Percentiles rank a stretch among this genome's conserved stretches.
Conservation (phyloP, 176 grass and related monocot species). For the Bonia amplexicaulis region DNA sequence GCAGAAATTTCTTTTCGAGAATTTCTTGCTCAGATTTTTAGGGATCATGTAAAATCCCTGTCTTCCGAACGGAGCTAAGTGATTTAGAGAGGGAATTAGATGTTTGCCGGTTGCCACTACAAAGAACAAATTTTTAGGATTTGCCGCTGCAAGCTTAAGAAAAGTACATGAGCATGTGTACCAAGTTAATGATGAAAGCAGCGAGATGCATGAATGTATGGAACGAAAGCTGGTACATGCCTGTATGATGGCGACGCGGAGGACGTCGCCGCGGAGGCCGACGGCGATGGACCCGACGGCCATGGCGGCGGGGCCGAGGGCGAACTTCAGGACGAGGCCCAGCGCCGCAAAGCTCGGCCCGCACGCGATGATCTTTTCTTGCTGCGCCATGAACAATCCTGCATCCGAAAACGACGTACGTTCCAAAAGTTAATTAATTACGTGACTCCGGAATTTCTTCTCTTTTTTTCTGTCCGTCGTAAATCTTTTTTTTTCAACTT, state of each 20-base stretch:
- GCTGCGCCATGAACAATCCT: conserved; percentile 94
- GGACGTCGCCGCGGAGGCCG: conserved; percentile 70
- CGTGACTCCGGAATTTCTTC: not conserved
- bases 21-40: not conserved
- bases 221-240: conserved; percentile 4
- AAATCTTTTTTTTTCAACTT: not conserved
- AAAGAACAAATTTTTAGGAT: not conserved
- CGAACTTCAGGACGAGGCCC: conserved; percentile 65
- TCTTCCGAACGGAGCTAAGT: not conserved
- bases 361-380: conserved; percentile 78
- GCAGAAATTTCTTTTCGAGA: not conserved
- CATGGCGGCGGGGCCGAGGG: conserved; percentile 61
- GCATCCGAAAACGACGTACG: not conserved
- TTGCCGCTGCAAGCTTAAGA: not conserved
- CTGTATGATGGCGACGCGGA: conserved; percentile 84
- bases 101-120: too few relatives aligned
- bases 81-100: not conserved
- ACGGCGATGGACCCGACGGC: conserved; percentile 70
- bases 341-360: conserved; percentile 51
- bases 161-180: not conserved
- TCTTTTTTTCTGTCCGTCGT: not conserved
- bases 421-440: not conserved
- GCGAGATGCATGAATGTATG: not conserved
- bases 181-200: not conserved
- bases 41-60: not conserved